A percentile compares a stretch with the other conserved stretches of the same genome.
Conservation (phyloP, 2,329 filamentous ascomycete species). For the Alternaria sp. region DNA sequence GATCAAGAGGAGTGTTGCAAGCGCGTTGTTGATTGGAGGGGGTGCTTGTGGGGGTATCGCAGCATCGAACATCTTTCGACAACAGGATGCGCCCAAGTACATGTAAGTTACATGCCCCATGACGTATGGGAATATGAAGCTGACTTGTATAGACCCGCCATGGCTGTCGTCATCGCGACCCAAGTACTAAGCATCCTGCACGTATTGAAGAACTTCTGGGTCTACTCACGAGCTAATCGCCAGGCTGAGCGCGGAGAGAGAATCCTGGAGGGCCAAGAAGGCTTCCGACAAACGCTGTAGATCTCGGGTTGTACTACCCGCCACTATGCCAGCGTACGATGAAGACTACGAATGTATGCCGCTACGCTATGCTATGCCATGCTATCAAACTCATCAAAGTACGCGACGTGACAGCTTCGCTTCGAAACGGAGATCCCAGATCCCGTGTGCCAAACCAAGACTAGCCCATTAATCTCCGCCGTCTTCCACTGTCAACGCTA, state of each 20-base stretch:
- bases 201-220: constrained; percentile 13
- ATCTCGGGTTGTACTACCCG: neutral
- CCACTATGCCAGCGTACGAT: neutral
- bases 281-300: constrained; percentile 27
- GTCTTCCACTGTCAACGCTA: constrained; percentile 45
- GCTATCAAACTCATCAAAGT: constrained; percentile 10
- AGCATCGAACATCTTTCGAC: constrained; percentile 24
- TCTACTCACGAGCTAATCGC: constrained; percentile 17
- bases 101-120: neutral
- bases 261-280: constrained; percentile 24
- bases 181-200: constrained; percentile 21
- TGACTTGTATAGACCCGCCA: neutral
- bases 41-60: constrained; percentile 29
- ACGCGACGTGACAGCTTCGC: neutral
- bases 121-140: neutral
- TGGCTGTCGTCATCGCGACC: constrained; percentile 28
- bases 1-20: constrained; percentile 33
- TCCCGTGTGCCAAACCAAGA: neutral
- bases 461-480: constrained; percentile 39
- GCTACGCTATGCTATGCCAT: constrained; percentile 16
- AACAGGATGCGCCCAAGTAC: constrained; percentile 28
- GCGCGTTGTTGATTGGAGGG: constrained; percentile 28
- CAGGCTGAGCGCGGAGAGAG: constrained; percentile 25
- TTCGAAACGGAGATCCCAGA: neutral
- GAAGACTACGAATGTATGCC: neutral